Conservation (phyloP, 371 early-diverging fungal genomes). For the Mucor lusitanicus region DNA sequence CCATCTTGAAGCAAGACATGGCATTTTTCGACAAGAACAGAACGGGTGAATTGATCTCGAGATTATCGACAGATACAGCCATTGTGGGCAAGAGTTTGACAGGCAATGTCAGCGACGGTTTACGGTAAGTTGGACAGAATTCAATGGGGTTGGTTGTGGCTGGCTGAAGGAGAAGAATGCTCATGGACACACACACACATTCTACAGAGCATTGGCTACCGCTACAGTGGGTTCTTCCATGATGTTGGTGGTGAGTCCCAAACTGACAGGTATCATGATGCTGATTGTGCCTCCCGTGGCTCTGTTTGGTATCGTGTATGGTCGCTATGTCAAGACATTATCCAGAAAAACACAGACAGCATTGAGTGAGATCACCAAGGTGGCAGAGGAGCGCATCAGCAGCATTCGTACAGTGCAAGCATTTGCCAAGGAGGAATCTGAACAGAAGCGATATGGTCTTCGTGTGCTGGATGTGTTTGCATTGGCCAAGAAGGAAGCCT, state of each 20-base stretch:
- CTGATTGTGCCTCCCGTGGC: constrained; percentile 79
- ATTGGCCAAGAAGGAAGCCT: constrained; percentile 67
- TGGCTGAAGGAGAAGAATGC: background rate
- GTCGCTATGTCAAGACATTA: constrained; percentile 68
- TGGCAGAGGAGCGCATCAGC: constrained; percentile 75
- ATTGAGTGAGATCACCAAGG: constrained; percentile 70
- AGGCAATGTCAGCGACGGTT: constrained; percentile 78
- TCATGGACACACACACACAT: background rate
- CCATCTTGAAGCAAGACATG: constrained; percentile 68
- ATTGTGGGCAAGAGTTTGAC: constrained; percentile 80
- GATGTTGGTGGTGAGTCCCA: constrained; percentile 72
- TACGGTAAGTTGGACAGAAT: constrained; percentile 51
- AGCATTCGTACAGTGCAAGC: constrained; percentile 79
- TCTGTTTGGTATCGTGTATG: constrained; percentile 71
- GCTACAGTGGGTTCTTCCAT: constrained; percentile 63
- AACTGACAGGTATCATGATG: constrained; percentile 78
- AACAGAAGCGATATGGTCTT: constrained; percentile 54
- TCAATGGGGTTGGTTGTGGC: background rate
- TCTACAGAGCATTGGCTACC: constrained; percentile 54
- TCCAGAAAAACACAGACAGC: constrained; percentile 73
- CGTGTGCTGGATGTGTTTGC: constrained; percentile 60
- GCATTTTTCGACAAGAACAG: constrained; percentile 75
- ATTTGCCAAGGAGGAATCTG: constrained; percentile 69
- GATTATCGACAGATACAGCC: constrained; percentile 75
- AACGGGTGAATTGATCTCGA: constrained; percentile 79